These are phyloP conservation scores for Phaseolus coccineus DNA, from an alignment of 331 rosid species.

Conservation along the genomic window DNA sequence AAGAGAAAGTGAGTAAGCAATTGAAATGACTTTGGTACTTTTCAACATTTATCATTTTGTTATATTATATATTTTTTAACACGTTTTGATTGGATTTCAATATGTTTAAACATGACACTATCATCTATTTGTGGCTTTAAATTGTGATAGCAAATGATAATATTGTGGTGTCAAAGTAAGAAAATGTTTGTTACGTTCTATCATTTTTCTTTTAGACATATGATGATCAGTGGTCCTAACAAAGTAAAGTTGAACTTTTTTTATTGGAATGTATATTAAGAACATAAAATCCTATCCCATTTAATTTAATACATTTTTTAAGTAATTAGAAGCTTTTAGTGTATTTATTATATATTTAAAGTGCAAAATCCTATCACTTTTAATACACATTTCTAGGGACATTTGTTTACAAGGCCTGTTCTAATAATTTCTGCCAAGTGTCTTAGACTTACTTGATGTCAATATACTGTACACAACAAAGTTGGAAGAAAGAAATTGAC, in stretches of 20 bases:
- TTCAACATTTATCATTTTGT: not conserved
- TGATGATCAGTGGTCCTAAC: not conserved
- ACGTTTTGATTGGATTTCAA: conserved; percentile 10
- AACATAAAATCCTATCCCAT: not conserved
- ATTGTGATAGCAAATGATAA: conserved; percentile 2
- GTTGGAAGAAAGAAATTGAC: not conserved
- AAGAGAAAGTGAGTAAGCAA: conserved; percentile 75
- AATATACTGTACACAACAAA: not conserved
- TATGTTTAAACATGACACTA: not conserved
- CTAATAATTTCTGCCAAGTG: not conserved
- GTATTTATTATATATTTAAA: too few relatives aligned
- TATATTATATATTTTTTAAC: not conserved
- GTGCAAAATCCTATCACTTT: too few relatives aligned
- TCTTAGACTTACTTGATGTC: not conserved
- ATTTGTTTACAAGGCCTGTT: not conserved
- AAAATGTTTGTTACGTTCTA: not conserved
- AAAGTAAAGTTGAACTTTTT: not conserved
- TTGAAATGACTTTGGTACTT: conserved; percentile 22
- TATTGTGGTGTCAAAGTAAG: not conserved
- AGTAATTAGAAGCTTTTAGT: not conserved
- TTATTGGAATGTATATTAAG: not conserved
- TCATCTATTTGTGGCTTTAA: conserved; percentile 18
- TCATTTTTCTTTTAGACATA: not conserved
- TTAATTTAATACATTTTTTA: conserved; percentile 7
- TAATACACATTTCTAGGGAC: not conserved